Base-by-base conservation (phyloP, 2,329 filamentous ascomycete species). In the Laburnicola sp. region DNA sequence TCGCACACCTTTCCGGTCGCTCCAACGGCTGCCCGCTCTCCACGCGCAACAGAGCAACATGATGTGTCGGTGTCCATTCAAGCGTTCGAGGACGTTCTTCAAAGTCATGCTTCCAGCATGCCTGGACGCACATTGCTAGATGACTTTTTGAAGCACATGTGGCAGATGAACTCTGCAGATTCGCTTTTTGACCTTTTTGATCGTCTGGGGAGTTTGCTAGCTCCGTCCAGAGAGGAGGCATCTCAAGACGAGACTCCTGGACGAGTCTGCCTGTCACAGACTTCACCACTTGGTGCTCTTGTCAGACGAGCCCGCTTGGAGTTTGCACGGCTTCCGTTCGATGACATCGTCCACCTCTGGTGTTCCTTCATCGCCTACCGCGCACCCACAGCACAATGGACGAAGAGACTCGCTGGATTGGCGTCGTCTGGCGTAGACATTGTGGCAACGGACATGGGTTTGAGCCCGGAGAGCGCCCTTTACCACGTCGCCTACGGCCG, bases 71-170 rank as follows among this genome's bases (percentile, higher is more conserved):
- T 68, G 48, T 65, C 63, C 8, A 68, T 69, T 36, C 51, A 63
- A 35, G 76, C 76, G 48, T 75, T 84, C 45, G 76, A 82, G 59
- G 65, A 76, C 55, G 72, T 76, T 3, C 72, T 81, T 4, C 72
- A 74, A 22, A 48, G 54, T 30, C 77, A 75, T 55, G 63, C 73
- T 9, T 82, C 81, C 1, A 78, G 72, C 6, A 75, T 90, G 50
- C 88, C 91, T 0, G 91, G 91, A 2, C 82, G 88, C 41, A 87
- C 83, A n/a, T 75, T 97, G n/a, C 94, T 92, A 85, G 91, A 97
- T 66, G 77, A 88, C 2, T 89, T 97, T 50, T 80, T 97, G 9
- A 82, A 84, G 48, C 87, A 86, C 56, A 76, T 97, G 23, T 97
- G 94, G 93, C 80, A 81, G 11, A 84, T 97, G 58, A 85, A 92